Evolutionary conservation across 2,329 filamentous ascomycete species (phyloP), one percentile per base, ranked within the genome.

Genomic region (Cladosporium oxysporum): DNA sequence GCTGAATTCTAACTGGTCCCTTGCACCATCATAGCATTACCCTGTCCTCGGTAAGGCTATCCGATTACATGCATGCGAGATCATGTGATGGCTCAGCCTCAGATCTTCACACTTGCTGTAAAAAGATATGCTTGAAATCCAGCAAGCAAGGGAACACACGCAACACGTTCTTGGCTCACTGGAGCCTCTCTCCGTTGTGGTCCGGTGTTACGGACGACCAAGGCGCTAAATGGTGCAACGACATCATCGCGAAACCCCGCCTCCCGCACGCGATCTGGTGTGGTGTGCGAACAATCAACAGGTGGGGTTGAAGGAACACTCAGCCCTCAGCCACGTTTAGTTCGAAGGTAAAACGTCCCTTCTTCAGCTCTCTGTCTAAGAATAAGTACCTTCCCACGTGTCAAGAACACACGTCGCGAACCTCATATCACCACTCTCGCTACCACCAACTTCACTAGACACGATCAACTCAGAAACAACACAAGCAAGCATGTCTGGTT

Each of bases 401-500:
- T 55, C 52, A 47, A 47, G 2, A n/a, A 44, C 18, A 44, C 7
- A 44, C 14, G 26, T 53, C 29, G 26, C n/a, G 18, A 31, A 52
- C 23, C 5, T 11, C 28, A 29, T 33, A 21, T 33, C 31, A 29
- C 11, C 16, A 12, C 28, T 12, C 52, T 8, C 29, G 29, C 5
- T 11, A 55, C 18, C 37, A 55, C n/a, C 52, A 55, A 55, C n/a
- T n/a, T 33, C 18, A 55, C 52, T 33, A 7, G 3, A 5, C 18
- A 4, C 28, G 18, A 55, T 12, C 26, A 53, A 33, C 18, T 21
- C 31, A 31, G 37, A 16, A 35, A 33, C 29, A 8, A 37, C 29
- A 59, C 23, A 47, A n/a, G 16, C 12, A 50, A 65, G 60, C 50
- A 68, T 68, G 66, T 66, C 66, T n/a, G 58, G 58, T 26, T 69